Evolutionary conservation across 495 filamentous ascomycete species (phyloP).

Genomic region (Hapsidospora chrysogenum): DNA sequence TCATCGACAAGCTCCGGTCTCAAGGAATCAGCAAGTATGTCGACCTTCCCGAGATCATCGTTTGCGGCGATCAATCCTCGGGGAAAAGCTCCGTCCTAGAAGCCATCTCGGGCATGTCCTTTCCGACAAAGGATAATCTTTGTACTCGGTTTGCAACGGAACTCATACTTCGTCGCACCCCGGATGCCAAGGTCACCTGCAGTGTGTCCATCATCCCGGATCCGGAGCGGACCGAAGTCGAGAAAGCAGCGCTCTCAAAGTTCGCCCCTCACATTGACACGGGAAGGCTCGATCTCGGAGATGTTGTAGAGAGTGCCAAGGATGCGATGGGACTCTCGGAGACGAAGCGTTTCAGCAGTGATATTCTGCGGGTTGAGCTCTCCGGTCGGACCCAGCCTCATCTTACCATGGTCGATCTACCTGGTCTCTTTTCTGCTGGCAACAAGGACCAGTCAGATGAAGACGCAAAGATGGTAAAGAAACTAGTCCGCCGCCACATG

Average conservation of each 20-base stretch:
- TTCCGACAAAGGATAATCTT: constrained; percentile 40
- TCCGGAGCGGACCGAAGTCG: constrained; percentile 6
- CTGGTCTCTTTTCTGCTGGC: constrained; percentile 40
- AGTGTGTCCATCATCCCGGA: constrained; percentile 29
- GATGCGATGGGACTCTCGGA: constrained; percentile 31
- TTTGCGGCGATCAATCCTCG: constrained; percentile 52
- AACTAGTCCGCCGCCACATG: constrained; percentile 45
- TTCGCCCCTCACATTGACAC: constrained; percentile 11
- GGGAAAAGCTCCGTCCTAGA: constrained; percentile 63
- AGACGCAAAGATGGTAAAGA: constrained; percentile 33
- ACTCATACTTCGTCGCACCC: constrained; percentile 27
- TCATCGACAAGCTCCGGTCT: constrained; percentile 38
- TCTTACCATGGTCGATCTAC: constrained; percentile 53
- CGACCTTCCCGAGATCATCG: constrained; percentile 48
- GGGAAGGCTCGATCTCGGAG: constrained; percentile 7
- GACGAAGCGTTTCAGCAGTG: constrained; percentile 36
- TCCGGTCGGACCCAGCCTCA: constrained; percentile 45
- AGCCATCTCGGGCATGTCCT: constrained; percentile 52
- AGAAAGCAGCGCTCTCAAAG: constrained; percentile 9
- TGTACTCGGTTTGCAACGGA: constrained; percentile 56
- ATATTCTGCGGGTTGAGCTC: constrained; percentile 55
- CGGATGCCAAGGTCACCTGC: constrained; percentile 15
- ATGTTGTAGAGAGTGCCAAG: constrained; percentile 32
- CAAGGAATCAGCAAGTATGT: constrained; percentile 38
- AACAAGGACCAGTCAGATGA: constrained; percentile 29